Evolutionary conservation across 139 green algal genomes (phyloP).

Genomic region (Pycnococcus provasolii): DNA sequence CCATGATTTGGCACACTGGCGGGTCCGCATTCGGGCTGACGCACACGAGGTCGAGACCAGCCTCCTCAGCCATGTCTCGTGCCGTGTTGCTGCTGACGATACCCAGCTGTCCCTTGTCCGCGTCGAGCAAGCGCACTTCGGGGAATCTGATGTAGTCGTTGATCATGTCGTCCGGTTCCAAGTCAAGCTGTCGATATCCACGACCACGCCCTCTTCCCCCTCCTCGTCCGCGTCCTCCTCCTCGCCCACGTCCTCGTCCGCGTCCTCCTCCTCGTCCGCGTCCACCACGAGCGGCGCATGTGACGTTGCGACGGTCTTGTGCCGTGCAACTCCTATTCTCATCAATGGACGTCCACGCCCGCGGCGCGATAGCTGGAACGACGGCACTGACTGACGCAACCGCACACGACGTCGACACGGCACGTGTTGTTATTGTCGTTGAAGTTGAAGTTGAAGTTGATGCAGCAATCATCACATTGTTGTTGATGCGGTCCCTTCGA

Average conservation of each 20-base stretch:
- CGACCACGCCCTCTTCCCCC: slow-evolving; percentile 10
- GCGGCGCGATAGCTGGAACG: no score
- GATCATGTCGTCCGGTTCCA: not conserved
- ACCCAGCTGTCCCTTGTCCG: slow-evolving; percentile 25
- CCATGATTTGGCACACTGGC: slow-evolving; percentile 26
- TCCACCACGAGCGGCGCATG: not conserved
- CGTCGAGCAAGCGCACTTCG: slow-evolving; percentile 24
- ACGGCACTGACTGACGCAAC: no score
- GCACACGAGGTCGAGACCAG: slow-evolving; percentile 29
- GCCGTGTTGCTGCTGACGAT: slow-evolving; percentile 24
- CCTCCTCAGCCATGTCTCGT: slow-evolving; percentile 14
- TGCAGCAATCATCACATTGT: no score
- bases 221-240: not conserved
- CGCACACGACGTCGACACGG: no score
- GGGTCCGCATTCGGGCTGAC: slow-evolving; percentile 24
- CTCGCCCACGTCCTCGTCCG: slow-evolving; percentile 3
- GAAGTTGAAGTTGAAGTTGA: no score
- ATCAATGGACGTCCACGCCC: no score
- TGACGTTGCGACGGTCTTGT: no score
- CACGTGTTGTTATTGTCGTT: no score
- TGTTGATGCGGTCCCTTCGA: no score
- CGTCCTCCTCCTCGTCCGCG: not conserved
- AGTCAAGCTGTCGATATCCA: not conserved
- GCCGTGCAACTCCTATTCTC: no score
- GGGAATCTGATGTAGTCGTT: slow-evolving; percentile 14